Percentiles rank a stretch among this genome's conserved stretches.
These are phyloP conservation scores for Przewalskia tangutica DNA, from an alignment of 257 asterid genomes.

Conservation along the genomic window DNA sequence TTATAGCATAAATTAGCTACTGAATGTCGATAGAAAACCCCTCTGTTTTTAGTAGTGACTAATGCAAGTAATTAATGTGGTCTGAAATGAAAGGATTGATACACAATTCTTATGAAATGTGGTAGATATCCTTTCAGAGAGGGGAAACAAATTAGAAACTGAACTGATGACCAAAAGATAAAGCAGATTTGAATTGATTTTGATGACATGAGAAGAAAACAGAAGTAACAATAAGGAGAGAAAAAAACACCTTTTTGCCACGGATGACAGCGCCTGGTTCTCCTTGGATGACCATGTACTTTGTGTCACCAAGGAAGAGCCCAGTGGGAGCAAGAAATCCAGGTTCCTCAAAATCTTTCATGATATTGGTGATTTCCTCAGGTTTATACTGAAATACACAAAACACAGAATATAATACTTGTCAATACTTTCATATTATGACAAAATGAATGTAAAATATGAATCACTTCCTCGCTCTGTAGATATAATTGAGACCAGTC, in stretches of 20 bases:
- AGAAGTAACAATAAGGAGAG: background rate
- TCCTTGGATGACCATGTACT: conserved; percentile 58
- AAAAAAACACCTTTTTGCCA: conserved; percentile 31
- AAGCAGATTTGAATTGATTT: background rate
- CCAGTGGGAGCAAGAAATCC: conserved; percentile 60
- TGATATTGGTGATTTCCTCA: conserved; percentile 29
- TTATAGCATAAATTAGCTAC: too few relatives aligned
- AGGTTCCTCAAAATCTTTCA: conserved; percentile 53
- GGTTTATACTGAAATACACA: conserved; percentile 20
- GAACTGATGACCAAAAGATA: too few relatives aligned
- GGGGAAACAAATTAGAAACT: background rate
- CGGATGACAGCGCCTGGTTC: conserved; percentile 52
- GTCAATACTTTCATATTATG: background rate
- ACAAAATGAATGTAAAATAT: background rate
- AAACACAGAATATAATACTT: background rate
- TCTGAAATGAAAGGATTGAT: background rate
- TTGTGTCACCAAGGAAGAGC: conserved; percentile 27
- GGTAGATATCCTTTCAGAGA: background rate
- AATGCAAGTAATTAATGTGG: background rate
- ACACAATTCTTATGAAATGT: background rate
- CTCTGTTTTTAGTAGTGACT: too few relatives aligned
- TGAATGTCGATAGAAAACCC: too few relatives aligned
- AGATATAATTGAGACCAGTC: too few relatives aligned
- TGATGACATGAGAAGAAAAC: background rate
- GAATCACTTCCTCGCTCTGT: too few relatives aligned